phyloP scores from a whole-genome alignment of 2,329 filamentous ascomycete species.

The Fusarium beomiforme region DNA sequence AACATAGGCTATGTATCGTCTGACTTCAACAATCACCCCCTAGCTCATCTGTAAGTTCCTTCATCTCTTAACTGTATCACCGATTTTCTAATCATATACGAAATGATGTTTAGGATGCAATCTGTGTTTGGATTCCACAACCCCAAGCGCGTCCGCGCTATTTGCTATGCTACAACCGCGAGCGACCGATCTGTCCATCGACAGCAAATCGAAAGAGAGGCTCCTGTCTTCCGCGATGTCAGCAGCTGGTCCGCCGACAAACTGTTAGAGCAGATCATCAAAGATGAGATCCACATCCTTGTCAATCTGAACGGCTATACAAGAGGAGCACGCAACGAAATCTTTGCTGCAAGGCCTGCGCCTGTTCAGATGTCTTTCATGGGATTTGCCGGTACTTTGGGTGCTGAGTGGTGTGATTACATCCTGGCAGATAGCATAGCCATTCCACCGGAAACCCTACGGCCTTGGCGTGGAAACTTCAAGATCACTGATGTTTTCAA shows the following conservation, averaged over 20 bases:
- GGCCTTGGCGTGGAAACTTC: conserved; percentile 80
- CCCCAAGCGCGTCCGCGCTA: conserved; percentile 76
- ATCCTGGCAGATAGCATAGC: conserved; percentile 90
- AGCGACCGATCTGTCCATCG: conserved; percentile 92
- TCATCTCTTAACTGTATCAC: neutral
- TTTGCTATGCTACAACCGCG: conserved; percentile 94
- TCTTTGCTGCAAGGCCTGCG: conserved; percentile 93
- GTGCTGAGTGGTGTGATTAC: conserved; percentile 99
- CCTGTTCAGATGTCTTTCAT: conserved; percentile 99
- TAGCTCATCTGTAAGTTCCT: conserved; percentile 79
- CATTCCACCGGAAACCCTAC: conserved; percentile 82
- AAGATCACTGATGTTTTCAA: conserved; percentile 75
- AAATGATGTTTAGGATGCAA: conserved; percentile 74
- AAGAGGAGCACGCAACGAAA: conserved; percentile 93
- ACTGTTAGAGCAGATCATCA: conserved; percentile 85
- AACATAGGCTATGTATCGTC: conserved; percentile 97
- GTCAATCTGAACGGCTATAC: conserved; percentile 99
- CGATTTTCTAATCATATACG: conserved; percentile 7
- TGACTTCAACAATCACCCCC: conserved; percentile 97
- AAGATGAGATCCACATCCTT: conserved; percentile 91
- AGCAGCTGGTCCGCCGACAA: conserved; percentile 87
- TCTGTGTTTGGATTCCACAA: conserved; percentile 96
- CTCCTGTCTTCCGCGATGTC: conserved; percentile 89
- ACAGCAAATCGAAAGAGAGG: conserved; percentile 90
- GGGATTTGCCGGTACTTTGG: conserved; percentile 96